Conservation (phyloP, 805 yeast species). For the Komagataella kurtzmanii region DNA sequence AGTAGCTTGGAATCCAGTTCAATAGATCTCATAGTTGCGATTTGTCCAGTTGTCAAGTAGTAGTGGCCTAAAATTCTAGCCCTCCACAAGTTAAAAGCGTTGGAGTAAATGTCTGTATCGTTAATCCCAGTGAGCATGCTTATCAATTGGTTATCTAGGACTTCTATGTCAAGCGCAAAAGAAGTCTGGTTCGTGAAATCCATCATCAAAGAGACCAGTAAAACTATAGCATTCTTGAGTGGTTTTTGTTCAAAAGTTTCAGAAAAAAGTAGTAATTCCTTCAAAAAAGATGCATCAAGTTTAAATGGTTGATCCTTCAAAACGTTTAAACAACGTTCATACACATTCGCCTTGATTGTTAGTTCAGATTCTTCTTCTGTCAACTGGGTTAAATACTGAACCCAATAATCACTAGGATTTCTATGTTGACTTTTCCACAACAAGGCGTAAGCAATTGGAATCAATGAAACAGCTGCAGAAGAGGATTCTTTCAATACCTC, state of each 20-base stretch:
- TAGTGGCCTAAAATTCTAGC: conserved; percentile 16
- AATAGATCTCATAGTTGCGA: not conserved
- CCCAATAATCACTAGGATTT: not conserved
- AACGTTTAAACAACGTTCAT: not conserved
- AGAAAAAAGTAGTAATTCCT: not conserved
- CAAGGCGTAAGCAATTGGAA: not conserved
- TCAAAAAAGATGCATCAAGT: not conserved
- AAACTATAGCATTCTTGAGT: not conserved
- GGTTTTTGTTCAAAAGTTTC: not conserved
- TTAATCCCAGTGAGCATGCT: not conserved
- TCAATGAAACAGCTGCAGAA: not conserved
- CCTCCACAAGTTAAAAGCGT: conserved; percentile 15
- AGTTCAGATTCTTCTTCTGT: not conserved
- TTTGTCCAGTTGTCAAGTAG: conserved; percentile 14
- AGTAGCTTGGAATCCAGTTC: not conserved
- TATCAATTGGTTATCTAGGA: not conserved
- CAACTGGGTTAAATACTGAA: not conserved
- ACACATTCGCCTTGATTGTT: no score
- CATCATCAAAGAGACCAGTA: not conserved
- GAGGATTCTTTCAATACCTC: not conserved
- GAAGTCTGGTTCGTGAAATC: not conserved
- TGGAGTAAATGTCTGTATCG: not conserved
- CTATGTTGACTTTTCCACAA: not conserved
- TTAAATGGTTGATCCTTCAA: not conserved
- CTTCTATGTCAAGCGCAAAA: not conserved